Conservation (phyloP, 148 eudicot genomes). For the Beta vulgaris region DNA sequence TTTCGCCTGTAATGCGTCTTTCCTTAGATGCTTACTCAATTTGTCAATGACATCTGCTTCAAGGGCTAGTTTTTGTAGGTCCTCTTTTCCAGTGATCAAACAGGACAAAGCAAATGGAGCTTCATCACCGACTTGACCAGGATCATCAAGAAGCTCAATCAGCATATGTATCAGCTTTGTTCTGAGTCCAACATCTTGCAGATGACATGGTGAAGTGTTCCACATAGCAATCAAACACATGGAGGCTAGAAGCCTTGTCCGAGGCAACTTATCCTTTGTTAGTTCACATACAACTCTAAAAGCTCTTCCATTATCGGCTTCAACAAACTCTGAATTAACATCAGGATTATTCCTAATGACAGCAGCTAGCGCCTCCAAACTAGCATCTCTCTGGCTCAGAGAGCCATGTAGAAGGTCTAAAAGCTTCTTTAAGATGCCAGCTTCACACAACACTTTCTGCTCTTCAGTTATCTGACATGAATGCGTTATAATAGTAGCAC, state of each 20-base stretch:
- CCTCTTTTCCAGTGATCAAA: constrained; percentile 66
- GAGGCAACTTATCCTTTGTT: constrained; percentile 60
- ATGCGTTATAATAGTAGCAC: constrained; percentile 83
- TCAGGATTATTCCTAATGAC: constrained; percentile 61
- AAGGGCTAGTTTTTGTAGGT: constrained; percentile 76
- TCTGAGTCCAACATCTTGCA: constrained; percentile 56
- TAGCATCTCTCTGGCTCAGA: constrained; percentile 77
- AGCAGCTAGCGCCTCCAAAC: constrained; percentile 79
- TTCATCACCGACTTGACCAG: constrained; percentile 97
- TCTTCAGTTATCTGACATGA: constrained; percentile 73
- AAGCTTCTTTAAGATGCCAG: constrained; percentile 76
- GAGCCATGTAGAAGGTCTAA: constrained; percentile 70
- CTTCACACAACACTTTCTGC: constrained; percentile 68
- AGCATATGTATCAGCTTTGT: constrained; percentile 56
- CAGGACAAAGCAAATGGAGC: constrained; percentile 76
- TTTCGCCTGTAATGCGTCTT: constrained; percentile 45
- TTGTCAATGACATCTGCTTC: constrained; percentile 62
- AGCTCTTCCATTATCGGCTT: constrained; percentile 61
- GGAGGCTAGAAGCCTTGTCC: constrained; percentile 86
- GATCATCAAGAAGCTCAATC: constrained; percentile 89
- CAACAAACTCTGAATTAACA: constrained; percentile 54
- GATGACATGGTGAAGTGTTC: constrained; percentile 56
- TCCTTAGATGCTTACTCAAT: constrained; percentile 55
- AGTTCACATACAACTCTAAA: constrained; percentile 60
- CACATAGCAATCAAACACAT: constrained; percentile 69